Conservation (phyloP, 1,284 basidiomycete species). For the Puccinia sorghi region DNA sequence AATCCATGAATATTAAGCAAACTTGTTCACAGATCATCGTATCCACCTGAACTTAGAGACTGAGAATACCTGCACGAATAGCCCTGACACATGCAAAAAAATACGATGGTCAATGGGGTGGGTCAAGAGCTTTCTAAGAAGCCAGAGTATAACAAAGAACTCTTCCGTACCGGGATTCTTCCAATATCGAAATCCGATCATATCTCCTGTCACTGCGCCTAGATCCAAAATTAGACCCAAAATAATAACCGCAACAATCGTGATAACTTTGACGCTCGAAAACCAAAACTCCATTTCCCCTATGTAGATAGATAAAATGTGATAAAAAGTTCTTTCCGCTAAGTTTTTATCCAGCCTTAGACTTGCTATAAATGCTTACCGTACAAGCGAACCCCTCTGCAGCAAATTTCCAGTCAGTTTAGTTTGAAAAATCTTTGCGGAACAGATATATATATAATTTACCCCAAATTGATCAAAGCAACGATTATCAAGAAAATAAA, state of each 20-base stretch:
- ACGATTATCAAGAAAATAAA: constrained; percentile 38
- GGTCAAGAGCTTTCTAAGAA: neutral
- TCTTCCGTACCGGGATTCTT: constrained; percentile 64
- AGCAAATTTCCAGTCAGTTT: constrained; percentile 3
- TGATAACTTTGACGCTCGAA: constrained; percentile 64
- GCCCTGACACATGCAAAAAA: neutral
- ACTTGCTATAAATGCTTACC: constrained; percentile 15
- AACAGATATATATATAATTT: constrained; percentile 1
- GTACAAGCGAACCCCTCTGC: constrained; percentile 44
- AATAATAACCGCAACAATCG: constrained; percentile 65
- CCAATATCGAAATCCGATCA: constrained; percentile 73
- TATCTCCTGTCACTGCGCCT: constrained; percentile 59
- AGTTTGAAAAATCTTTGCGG: neutral
- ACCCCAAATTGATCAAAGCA: constrained; percentile 45
- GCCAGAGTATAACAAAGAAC: neutral
- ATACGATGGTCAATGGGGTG: neutral
- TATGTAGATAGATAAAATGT: neutral
- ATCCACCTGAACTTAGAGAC: neutral
- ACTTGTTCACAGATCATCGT: neutral
- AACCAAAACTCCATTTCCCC: constrained; percentile 67
- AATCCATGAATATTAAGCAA: neutral
- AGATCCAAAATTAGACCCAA: constrained; percentile 63
- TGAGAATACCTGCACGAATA: constrained; percentile 37
- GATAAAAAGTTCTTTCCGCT: neutral
- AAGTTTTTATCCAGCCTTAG: neutral